These are phyloP conservation scores for Eimeria sp. DNA, from an alignment of 169 alveolate genomes.

Conservation along the genomic window DNA sequence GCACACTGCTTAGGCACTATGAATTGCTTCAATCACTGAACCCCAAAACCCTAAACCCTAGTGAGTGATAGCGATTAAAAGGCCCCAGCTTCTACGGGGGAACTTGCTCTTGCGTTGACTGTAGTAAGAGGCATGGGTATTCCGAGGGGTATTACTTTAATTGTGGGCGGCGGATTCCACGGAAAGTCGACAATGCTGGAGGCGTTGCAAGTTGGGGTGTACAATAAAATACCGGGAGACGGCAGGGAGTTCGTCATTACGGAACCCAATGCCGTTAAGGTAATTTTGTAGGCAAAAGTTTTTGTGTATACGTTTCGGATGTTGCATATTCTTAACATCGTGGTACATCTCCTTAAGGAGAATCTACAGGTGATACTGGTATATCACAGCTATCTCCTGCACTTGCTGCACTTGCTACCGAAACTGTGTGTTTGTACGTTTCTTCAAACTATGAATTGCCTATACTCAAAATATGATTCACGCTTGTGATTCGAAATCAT, in stretches of 20 bases:
- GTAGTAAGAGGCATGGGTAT: constrained; percentile 88
- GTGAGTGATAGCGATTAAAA: not conserved
- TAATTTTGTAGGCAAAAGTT: not conserved
- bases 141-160: constrained; percentile 88
- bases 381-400: too few relatives aligned
- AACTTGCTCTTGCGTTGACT: not conserved
- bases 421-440: too few relatives aligned
- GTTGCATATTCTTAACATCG: too few relatives aligned
- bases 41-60: not conserved
- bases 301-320: too few relatives aligned
- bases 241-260: constrained; percentile 91
- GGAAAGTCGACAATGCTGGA: constrained; percentile 90
- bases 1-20: too few relatives aligned
- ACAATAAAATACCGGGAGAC: constrained; percentile 91
- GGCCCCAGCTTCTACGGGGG: too few relatives aligned
- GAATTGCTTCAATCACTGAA: not conserved
- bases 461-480: not conserved
- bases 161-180: constrained; percentile 93
- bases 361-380: too few relatives aligned
- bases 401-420: too few relatives aligned
- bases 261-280: constrained; percentile 87
- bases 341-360: too few relatives aligned
- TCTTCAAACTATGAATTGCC: too few relatives aligned
- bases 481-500: not conserved
- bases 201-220: constrained; percentile 89